Conservation (phyloP, 2,329 filamentous ascomycete species). For the Trichoderma atroviride region DNA sequence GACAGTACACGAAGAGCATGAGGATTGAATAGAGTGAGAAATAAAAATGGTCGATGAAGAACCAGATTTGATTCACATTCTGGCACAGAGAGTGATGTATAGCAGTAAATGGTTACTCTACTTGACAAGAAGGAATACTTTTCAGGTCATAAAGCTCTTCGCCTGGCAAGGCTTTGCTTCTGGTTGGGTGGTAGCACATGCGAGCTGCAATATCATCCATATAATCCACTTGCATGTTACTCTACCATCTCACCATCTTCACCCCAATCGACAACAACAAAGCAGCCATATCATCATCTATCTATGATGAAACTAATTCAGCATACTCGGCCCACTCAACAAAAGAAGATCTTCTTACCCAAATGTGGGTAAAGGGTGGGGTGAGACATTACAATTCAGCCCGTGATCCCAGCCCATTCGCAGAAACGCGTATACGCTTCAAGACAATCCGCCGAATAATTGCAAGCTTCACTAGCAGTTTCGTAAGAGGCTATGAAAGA, state of each 20-base stretch:
- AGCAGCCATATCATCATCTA: too few relatives aligned
- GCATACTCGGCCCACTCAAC: background rate
- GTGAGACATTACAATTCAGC: slow-evolving; percentile 2
- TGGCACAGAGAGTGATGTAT: too few relatives aligned
- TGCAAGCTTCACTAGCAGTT: background rate
- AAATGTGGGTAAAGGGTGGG: background rate
- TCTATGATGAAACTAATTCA: background rate
- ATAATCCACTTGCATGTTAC: background rate
- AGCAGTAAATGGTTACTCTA: too few relatives aligned
- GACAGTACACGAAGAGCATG: too few relatives aligned
- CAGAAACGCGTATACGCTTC: background rate
- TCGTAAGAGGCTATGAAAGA: background rate
- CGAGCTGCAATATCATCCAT: background rate
- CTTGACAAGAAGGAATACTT: too few relatives aligned
- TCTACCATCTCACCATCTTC: background rate
- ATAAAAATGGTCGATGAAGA: too few relatives aligned
- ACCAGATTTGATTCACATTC: too few relatives aligned
- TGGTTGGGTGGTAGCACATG: too few relatives aligned
- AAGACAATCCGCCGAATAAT: background rate
- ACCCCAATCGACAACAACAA: background rate
- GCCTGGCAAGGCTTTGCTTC: background rate
- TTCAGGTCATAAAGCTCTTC: too few relatives aligned
- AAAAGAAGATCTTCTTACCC: background rate
- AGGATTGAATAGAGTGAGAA: too few relatives aligned
- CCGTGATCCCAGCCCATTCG: background rate